Evolutionary conservation across 129 eudicot species (phyloP).

Genomic region (Escallonia herrerae): DNA sequence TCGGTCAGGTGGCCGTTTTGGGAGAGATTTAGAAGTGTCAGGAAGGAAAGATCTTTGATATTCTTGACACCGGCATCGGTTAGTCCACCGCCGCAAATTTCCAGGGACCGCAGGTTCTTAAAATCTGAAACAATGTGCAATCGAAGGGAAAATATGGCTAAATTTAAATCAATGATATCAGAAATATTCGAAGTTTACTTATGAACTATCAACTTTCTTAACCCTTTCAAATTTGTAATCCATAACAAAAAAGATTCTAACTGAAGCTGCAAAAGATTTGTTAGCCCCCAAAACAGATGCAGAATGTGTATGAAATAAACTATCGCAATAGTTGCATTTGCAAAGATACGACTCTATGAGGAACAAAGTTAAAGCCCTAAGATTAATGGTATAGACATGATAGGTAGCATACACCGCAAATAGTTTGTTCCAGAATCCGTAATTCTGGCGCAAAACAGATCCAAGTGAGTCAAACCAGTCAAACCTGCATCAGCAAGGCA

Average conservation of each 20-base stretch:
- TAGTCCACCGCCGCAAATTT: slow-evolving; percentile 88
- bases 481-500: slow-evolving; percentile 44
- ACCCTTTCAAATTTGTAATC: no score
- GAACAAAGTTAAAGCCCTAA: background rate
- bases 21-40: slow-evolving; percentile 76
- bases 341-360: background rate
- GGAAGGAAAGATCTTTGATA: slow-evolving; percentile 68
- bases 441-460: slow-evolving; percentile 85
- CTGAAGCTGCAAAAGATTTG: no score
- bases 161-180: background rate
- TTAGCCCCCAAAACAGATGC: no score
- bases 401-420: slow-evolving; percentile 43
- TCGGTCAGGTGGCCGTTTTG: slow-evolving; percentile 80
- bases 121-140: slow-evolving; percentile 36
- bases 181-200: no score
- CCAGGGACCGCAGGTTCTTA: slow-evolving; percentile 72
- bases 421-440: slow-evolving; percentile 72
- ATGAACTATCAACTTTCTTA: no score
- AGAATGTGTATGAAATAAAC: no score
- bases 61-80: slow-evolving; percentile 95
- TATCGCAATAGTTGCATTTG: no score
- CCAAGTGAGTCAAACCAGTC: slow-evolving; percentile 79
- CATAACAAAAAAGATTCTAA: no score
- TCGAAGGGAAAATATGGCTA: background rate
- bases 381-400: background rate